phyloP scores from a whole-genome alignment of 1,284 basidiomycete genomes.

The Malassezia furfur region DNA sequence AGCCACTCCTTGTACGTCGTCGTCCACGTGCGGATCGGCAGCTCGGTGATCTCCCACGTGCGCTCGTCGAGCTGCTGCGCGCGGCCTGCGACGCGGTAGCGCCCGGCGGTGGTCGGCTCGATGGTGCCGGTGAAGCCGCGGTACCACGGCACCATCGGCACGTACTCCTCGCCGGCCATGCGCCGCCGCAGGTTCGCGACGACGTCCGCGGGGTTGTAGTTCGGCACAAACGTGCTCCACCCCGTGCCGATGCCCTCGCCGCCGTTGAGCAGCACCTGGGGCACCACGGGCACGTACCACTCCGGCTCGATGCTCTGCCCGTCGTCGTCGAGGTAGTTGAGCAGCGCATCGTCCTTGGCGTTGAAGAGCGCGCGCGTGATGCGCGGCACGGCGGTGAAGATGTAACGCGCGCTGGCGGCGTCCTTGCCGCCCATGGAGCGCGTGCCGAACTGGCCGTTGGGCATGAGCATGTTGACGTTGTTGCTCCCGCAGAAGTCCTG shows the following conservation, averaged over 20 bases:
- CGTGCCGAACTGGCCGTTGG: slow-evolving; percentile 94
- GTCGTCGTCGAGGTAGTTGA: slow-evolving; percentile 79
- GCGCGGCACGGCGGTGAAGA: slow-evolving; percentile 72
- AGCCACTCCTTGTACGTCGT: slow-evolving; percentile 81
- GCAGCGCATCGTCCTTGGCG: slow-evolving; percentile 70
- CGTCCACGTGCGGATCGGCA: slow-evolving; percentile 94
- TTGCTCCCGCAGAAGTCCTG: slow-evolving; percentile 93
- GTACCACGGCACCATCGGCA: slow-evolving; percentile 92
- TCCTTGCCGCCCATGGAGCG: slow-evolving; percentile 51
- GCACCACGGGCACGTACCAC: slow-evolving; percentile 84
- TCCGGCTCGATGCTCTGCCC: slow-evolving; percentile 82
- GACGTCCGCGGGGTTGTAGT: slow-evolving; percentile 85
- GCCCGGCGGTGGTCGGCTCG: slow-evolving; percentile 68
- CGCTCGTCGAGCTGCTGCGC: slow-evolving; percentile 70
- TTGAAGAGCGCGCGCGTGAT: slow-evolving; percentile 76
- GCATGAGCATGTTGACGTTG: slow-evolving; percentile 81
- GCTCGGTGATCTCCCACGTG: slow-evolving; percentile 86
- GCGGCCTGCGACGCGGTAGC: slow-evolving; percentile 74
- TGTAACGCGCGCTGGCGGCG: slow-evolving; percentile 92
- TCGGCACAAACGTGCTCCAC: slow-evolving; percentile 89
- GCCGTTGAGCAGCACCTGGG: slow-evolving; percentile 84
- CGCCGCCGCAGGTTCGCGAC: slow-evolving; percentile 75
- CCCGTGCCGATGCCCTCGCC: slow-evolving; percentile 97
- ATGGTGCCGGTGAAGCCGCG: slow-evolving; percentile 80
- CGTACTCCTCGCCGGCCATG: slow-evolving; percentile 75